Conservation (phyloP, 257 asterid species). For the Jacaranda mimosifolia region DNA sequence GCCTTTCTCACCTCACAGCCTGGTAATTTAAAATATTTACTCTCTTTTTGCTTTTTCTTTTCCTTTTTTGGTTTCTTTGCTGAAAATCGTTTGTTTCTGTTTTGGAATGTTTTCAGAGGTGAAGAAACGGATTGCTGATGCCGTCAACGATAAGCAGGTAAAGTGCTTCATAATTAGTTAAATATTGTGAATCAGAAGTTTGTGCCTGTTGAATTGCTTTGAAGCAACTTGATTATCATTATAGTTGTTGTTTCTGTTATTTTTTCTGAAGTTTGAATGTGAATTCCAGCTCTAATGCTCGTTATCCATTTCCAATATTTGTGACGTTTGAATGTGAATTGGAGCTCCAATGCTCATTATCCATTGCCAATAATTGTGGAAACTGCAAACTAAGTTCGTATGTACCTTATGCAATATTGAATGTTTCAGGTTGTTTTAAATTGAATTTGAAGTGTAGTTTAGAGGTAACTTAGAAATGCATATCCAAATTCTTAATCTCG, state of each 20-base stretch:
- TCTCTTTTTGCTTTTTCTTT: not conserved
- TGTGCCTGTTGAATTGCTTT: slow-evolving; percentile 7
- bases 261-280: slow-evolving; percentile 23
- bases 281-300: slow-evolving; percentile 14
- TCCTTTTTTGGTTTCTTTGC: not conserved
- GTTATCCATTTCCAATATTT: not conserved
- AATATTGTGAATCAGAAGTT: not conserved
- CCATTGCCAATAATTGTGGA: slow-evolving; percentile 6
- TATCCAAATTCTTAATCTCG: not conserved
- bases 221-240: not conserved
- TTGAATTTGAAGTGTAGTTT: slow-evolving; percentile 4
- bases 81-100: slow-evolving; percentile 11
- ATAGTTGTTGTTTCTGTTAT: not conserved
- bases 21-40: slow-evolving; percentile 43
- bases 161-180: slow-evolving; percentile 7
- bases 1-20: slow-evolving; percentile 71
- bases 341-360: slow-evolving; percentile 1
- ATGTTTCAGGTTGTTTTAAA: not conserved
- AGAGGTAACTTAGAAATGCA: not conserved
- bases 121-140: slow-evolving; percentile 83
- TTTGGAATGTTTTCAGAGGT: slow-evolving; percentile 54
- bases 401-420: not conserved
- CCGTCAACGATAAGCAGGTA: slow-evolving; percentile 83
- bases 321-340: not conserved
- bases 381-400: slow-evolving; percentile 1